Evolutionary conservation across 2,329 filamentous ascomycete species (phyloP).

Genomic region (Arthroderma sp.): DNA sequence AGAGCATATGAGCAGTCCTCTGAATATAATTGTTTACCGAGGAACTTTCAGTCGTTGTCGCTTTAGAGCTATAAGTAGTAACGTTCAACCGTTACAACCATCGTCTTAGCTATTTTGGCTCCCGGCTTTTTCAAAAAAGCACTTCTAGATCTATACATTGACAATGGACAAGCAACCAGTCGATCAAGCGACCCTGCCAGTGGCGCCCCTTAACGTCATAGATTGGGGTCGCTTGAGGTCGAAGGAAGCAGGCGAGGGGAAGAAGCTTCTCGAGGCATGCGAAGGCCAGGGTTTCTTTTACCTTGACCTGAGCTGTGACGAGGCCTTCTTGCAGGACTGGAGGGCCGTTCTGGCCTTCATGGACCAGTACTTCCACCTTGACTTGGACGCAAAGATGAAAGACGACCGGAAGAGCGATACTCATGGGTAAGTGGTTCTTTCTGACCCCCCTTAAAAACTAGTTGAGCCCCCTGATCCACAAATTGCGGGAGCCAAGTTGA

Average conservation of each 20-base stretch:
- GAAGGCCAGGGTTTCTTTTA: constrained; percentile 1
- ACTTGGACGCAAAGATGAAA: background rate
- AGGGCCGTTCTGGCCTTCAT: background rate
- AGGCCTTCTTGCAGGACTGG: background rate
- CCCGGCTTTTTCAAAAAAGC: too few species aligned
- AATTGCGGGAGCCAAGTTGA: background rate
- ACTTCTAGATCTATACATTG: too few species aligned
- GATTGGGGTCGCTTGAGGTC: too few species aligned
- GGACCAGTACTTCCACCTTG: background rate
- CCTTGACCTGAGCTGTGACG: background rate
- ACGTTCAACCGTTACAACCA: too few species aligned
- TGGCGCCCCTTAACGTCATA: too few species aligned
- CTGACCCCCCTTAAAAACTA: background rate
- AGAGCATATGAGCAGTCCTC: too few species aligned
- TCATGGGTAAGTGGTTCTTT: background rate
- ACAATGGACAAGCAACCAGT: too few species aligned
- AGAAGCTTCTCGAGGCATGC: background rate
- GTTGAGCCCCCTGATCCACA: background rate
- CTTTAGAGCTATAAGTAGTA: too few species aligned
- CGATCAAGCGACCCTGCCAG: too few species aligned
- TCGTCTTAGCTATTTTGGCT: too few species aligned
- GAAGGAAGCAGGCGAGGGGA: background rate
- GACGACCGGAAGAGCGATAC: background rate
- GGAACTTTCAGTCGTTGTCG: too few species aligned
- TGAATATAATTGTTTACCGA: too few species aligned